These are phyloP conservation scores for Metahyphopichia silvanorum DNA, from an alignment of 805 yeast species.

Conservation along the genomic window DNA sequence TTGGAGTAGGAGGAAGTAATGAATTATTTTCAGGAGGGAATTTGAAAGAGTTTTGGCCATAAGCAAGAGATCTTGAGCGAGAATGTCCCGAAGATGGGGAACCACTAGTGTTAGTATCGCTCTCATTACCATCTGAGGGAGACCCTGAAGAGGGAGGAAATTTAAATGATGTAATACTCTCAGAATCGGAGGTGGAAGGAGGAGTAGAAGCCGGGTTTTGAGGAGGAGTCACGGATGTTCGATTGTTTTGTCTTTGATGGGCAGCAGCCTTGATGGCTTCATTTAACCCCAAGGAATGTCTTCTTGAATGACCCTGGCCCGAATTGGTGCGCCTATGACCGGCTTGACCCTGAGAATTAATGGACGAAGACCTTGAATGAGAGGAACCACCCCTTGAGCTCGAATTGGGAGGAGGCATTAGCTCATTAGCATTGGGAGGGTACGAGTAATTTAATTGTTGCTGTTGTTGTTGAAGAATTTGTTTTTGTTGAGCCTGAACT, in stretches of 20 bases:
- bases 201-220: conserved; percentile 17
- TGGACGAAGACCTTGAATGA: conserved; percentile 34
- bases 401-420: conserved; percentile 21
- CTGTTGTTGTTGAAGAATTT: conserved; percentile 68
- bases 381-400: conserved; percentile 13
- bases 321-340: conserved; percentile 36
- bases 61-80: conserved; percentile 39
- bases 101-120: not conserved
- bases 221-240: conserved; percentile 31
- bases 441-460: conserved; percentile 21
- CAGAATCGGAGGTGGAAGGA: conserved; percentile 16
- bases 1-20: conserved; percentile 55
- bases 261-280: conserved; percentile 99
- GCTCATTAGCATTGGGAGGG: conserved; percentile 19
- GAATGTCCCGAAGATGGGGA: conserved; percentile 20
- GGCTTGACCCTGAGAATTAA: conserved; percentile 12
- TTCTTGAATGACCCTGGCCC: conserved; percentile 71
- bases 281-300: conserved; percentile 87
- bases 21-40: conserved; percentile 53
- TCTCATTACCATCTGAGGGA: conserved; percentile 1
- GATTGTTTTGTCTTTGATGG: conserved; percentile 56
- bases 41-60: conserved; percentile 49
- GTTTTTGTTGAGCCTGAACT: conserved; percentile 91
- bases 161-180: conserved; percentile 7
- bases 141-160: conserved; percentile 6